Evolutionary conservation across 2,329 filamentous ascomycete genomes (phyloP), one percentile per base, ranked within the genome.

Genomic region (Fusarium nurragi): DNA sequence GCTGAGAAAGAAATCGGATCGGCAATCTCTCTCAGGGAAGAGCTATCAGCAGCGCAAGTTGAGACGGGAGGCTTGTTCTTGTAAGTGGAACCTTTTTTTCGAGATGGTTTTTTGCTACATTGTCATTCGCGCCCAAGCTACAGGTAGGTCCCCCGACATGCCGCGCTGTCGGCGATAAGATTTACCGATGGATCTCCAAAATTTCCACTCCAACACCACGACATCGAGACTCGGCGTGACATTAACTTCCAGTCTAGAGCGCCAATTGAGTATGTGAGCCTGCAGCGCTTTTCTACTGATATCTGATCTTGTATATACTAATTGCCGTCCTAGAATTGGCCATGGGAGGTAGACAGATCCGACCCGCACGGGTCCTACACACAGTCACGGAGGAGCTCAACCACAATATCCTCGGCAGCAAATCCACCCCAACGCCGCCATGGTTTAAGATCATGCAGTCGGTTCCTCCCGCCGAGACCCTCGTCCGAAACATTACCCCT

Each of bases 381-480:
- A 77, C 78, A 59, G 78, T 83, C 61, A 73, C 77, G 23, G 73
- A 77, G 47, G 76, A 83, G 65, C 73, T 85, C 52, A 77, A 79
- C 69, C 77, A 79, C 64, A 75, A 71, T 46, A 73, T 80, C 63
- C 75, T 81, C 49, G 68, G 65, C 58, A 67, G 77, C 60, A 71
- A 59, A 60, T 72, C 71, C 49, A 71, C 75, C 71, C 73, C 72
- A 43, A 77, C 76, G 44, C 76, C 79, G 49, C 76, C 81, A 50
- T 88, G 86, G 86, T 82, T 82, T 59, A 74, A 79, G 11, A 81
- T 83, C 26, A 74, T 88, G 66, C 77, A 81, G 68, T 74, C 77
- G 13, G 82, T 86, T 34, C 86, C 87, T 32, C 88, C 88, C 5
- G 75, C 84, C 68, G 86, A 89, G 75, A 82, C 83, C 37, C 74